These are phyloP conservation scores for Cystobasidium onofrii DNA, from an alignment of 768 basidiomycete genomes.

Conservation along the genomic window DNA sequence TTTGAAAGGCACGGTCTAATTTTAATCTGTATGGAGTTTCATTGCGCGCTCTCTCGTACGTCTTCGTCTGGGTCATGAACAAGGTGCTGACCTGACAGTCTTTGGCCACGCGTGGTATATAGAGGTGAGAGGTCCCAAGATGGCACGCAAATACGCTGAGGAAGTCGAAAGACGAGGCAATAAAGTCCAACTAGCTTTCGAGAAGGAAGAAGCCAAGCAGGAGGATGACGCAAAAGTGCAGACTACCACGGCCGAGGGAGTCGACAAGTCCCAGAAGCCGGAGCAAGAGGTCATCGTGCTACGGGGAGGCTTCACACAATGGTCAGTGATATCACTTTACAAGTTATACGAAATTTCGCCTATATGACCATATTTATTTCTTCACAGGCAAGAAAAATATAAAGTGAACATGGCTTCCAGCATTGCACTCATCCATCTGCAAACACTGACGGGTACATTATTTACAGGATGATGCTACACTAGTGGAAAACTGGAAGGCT, in stretches of 20 bases:
- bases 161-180: not conserved
- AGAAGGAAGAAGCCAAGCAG: not conserved
- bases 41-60: conserved; percentile 34
- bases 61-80: too few species aligned
- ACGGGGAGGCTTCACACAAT: conserved; percentile 31
- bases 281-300: conserved; percentile 32
- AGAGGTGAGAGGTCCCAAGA: conserved; percentile 33
- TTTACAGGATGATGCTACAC: conserved; percentile 24
- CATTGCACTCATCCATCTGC: not conserved
- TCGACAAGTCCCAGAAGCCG: not conserved
- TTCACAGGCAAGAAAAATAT: conserved; percentile 26
- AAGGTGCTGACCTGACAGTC: too few species aligned
- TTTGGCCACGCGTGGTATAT: too few species aligned
- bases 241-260: not conserved
- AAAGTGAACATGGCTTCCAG: not conserved
- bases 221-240: not conserved
- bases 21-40: conserved; percentile 4
- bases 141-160: conserved; percentile 17
- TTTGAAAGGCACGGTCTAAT: not conserved
- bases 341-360: too few species aligned
- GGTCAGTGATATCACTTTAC: not conserved
- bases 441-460: not conserved
- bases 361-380: not conserved
- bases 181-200: not conserved
- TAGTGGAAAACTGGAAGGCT: conserved; percentile 29